Evolutionary conservation across 75 land plant species (phyloP).

Genomic region (Chamaecyparis obtusa): DNA sequence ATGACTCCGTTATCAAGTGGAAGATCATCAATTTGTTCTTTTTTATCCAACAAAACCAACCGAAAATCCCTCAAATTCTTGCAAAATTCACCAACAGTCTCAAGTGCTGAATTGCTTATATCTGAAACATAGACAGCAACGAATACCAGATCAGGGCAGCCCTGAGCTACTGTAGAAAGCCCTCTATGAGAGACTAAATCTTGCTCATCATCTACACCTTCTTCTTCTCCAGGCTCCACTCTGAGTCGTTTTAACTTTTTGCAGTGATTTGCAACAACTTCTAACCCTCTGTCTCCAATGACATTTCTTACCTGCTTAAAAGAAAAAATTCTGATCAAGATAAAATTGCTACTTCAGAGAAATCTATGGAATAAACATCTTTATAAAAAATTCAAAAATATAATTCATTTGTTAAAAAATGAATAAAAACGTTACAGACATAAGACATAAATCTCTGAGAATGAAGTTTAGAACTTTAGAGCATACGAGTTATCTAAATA

Average conservation of each 20-base stretch:
- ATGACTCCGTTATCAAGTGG: conserved; percentile 40
- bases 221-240: conserved; percentile 32
- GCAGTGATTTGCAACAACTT: conserved; percentile 30
- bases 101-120: conserved; percentile 37
- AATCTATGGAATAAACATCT: not conserved
- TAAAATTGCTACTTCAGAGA: not conserved
- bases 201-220: conserved; percentile 18
- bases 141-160: conserved; percentile 35
- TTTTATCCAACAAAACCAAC: conserved; percentile 21
- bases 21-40: conserved; percentile 16
- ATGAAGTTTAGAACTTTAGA: not conserved
- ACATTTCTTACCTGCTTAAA: conserved; percentile 30
- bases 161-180: conserved; percentile 29
- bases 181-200: conserved; percentile 40
- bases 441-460: not conserved
- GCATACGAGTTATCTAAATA: not conserved
- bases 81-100: conserved; percentile 31
- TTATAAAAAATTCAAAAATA: not conserved
- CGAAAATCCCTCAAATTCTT: conserved; percentile 39
- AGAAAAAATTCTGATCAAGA: not conserved
- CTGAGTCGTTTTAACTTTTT: conserved; percentile 32
- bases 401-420: not conserved
- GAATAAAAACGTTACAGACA: not conserved
- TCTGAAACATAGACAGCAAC: conserved; percentile 41
- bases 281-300: conserved; percentile 38